These are phyloP conservation scores for Entomortierella chlamydospora DNA, from an alignment of 192 early-diverging fungal genomes.

Conservation along the genomic window DNA sequence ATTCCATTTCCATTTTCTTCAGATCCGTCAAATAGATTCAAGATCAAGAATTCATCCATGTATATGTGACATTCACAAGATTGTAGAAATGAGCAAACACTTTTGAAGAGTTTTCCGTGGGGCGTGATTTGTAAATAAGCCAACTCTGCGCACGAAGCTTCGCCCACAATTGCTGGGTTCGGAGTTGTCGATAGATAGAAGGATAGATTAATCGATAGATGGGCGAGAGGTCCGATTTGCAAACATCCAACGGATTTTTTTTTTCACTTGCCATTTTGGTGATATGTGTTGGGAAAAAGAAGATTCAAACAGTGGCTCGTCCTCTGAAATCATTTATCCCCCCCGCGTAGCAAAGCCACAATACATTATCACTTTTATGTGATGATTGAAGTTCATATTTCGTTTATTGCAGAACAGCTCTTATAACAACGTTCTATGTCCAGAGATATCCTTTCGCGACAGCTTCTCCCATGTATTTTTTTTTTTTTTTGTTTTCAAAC, in stretches of 20 bases:
- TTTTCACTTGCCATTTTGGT: constrained; percentile 23
- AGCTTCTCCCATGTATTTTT: not conserved
- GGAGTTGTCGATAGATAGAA: no score
- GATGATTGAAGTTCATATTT: not conserved
- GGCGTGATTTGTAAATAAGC: no score
- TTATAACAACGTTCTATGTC: not conserved
- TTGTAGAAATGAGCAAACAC: no score
- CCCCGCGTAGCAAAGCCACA: not conserved
- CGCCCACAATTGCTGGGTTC: no score
- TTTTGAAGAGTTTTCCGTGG: no score
- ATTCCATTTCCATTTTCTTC: no score
- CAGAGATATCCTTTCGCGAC: not conserved
- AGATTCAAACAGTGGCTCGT: not conserved
- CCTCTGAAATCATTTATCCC: not conserved
- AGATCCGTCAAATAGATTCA: no score
- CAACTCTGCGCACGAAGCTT: no score
- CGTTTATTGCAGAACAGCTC: not conserved
- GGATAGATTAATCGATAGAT: not conserved
- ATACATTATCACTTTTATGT: no score
- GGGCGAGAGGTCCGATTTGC: not conserved
- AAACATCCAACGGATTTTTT: not conserved
- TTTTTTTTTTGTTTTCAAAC: not conserved
- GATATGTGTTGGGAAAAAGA: constrained; percentile 7
- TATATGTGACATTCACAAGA: no score
- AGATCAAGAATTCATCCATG: no score